Evolutionary conservation across 2,329 filamentous ascomycete species (phyloP), one percentile per base, ranked within the genome.

Genomic region (Alternaria alternata): DNA sequence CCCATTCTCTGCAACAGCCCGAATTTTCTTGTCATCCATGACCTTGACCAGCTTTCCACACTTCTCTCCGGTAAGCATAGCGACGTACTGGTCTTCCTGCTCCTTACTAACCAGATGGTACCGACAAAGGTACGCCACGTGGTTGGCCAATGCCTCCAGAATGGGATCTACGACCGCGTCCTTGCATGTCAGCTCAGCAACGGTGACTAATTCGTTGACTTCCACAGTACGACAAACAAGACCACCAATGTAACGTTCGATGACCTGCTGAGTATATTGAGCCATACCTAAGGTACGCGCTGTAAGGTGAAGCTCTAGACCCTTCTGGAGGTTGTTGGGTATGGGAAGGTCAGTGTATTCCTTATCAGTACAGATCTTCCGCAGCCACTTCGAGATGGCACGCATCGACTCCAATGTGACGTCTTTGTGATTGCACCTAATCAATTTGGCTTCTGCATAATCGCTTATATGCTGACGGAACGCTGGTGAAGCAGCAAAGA

Each of bases 361-460:
- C 4, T 51, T 7, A 14, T 53, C 26, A 6, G 39, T 43, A 28
- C 54, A 58, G 5, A 56, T 36, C 8, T 32, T 28, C 2, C 34
- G 24, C 18, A 61, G 51, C 61, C 61, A 64, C 41, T 34, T 44
- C 1, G 42, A 51, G 36, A 64, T 61, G 9, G 26, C 30, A 8
- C 24, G 16, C 20, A 61, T 42, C 5, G 58, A 47, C 0, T 54
- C 26, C 8, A 55, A 6, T 7, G 46, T 36, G 18, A 58, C 32
- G 22, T 53, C 54, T 16, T 28, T 11, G 32, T 57, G 54, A 9
- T n/a, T 39, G 36, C 61, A 53, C 7, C 41, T 42, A 8, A 56
- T 41, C 5, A 12, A 43, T 3, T 20, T 22, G 12, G 30, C 51
- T 5, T 51, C 26, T 18, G 58, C 51, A 9, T 53, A 28, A n/a